Conservation (phyloP, 1,284 basidiomycete genomes). For the Irpex sp. region DNA sequence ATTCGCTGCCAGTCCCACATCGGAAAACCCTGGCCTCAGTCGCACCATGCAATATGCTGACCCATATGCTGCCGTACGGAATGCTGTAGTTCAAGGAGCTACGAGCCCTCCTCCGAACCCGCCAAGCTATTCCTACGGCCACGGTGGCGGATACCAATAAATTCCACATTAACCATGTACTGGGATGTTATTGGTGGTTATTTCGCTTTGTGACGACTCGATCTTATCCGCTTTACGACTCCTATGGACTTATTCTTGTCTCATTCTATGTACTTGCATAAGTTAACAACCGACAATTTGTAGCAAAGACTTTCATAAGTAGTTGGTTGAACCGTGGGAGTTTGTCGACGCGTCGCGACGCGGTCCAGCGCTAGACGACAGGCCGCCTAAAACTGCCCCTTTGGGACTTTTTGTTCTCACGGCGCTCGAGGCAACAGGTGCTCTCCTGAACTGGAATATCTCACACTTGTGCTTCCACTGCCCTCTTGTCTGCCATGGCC, state of each 20-base stretch:
- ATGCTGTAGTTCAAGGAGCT: conserved; percentile 27
- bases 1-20: conserved; percentile 41
- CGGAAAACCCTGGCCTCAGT: conserved; percentile 55
- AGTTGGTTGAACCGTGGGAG: not conserved
- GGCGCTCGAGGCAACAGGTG: not conserved
- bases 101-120: conserved; percentile 4
- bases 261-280: not conserved
- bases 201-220: not conserved
- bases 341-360: not conserved
- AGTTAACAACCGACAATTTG: not conserved
- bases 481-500: conserved; percentile 1
- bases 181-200: not conserved
- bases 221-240: not conserved
- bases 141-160: not conserved
- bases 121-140: conserved; percentile 5
- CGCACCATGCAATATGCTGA: conserved; percentile 88
- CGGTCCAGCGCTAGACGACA: not conserved
- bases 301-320: not conserved
- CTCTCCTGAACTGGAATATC: not conserved
- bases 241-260: not conserved
- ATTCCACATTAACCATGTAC: too few species aligned
- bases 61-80: conserved; percentile 74
- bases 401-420: not conserved
- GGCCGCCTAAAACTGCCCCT: not conserved
- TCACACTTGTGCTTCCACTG: not conserved